Evolutionary conservation across 805 yeast genomes (phyloP).

Genomic region (Dipodascopsis uninucleata): DNA sequence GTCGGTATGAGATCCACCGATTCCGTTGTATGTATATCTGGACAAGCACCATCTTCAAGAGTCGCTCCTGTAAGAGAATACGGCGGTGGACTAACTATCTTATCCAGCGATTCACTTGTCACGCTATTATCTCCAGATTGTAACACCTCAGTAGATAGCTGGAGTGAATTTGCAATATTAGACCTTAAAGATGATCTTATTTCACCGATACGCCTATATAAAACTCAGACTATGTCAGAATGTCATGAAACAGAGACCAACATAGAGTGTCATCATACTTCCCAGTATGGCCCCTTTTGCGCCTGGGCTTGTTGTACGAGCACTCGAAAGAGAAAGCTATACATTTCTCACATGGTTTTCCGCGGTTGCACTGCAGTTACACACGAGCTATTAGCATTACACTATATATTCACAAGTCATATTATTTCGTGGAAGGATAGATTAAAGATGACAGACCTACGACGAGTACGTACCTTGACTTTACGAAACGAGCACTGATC

Average conservation of each 20-base stretch:
- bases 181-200: no score
- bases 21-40: no score
- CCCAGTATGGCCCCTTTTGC: conserved; percentile 4
- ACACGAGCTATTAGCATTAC: background rate
- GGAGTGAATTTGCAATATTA: no score
- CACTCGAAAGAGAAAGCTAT: conserved; percentile 5
- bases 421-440: background rate
- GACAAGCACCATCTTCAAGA: no score
- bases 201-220: no score
- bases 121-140: conserved; percentile 1
- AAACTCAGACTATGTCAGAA: background rate
- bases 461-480: conserved; percentile 1
- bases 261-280: background rate
- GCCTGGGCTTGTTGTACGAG: conserved; percentile 4
- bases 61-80: no score
- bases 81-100: conserved; percentile 3
- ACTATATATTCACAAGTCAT: background rate
- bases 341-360: conserved; percentile 3
- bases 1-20: no score
- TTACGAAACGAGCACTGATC: conserved; percentile 7
- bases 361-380: conserved; percentile 1
- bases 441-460: background rate
- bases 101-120: background rate
- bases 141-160: background rate
- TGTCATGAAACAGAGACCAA: background rate